A percentile compares a stretch with the other conserved stretches of the same genome.
Evolutionary conservation across 306 rosid species (phyloP).

Genomic region (Vigna radiata): DNA sequence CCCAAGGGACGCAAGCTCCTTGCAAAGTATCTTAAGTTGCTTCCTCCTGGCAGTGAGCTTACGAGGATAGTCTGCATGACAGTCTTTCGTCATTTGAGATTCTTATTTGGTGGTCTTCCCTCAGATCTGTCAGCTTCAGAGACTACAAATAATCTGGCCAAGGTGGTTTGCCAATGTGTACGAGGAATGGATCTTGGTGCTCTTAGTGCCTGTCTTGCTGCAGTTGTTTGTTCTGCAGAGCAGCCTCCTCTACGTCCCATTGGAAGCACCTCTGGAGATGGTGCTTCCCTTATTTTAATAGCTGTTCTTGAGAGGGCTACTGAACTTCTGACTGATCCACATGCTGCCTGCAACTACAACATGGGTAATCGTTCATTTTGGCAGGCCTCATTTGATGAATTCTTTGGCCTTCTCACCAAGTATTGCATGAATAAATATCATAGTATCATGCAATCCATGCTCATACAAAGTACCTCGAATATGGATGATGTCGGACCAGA

Average conservation of each 20-base stretch:
- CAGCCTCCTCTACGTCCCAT: conserved; percentile 65
- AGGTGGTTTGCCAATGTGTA: conserved; percentile 58
- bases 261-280: conserved; percentile 61
- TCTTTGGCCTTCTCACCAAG: conserved; percentile 58
- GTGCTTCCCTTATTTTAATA: conserved; percentile 55
- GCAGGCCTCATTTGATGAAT: conserved; percentile 70
- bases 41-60: conserved; percentile 64
- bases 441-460: conserved; percentile 55
- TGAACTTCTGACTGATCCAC: conserved; percentile 53
- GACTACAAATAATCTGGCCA: conserved; percentile 52
- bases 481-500: conserved; percentile 53
- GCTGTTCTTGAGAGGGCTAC: conserved; percentile 64
- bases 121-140: conserved; percentile 56
- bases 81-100: conserved; percentile 65
- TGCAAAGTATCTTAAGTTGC: conserved; percentile 56
- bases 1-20: conserved; percentile 62
- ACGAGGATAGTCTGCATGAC: conserved; percentile 66
- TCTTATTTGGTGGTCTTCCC: conserved; percentile 60
- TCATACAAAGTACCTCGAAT: conserved; percentile 43
- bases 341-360: conserved; percentile 46
- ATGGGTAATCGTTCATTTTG: conserved; percentile 55
- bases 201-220: conserved; percentile 69
- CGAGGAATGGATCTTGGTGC: conserved; percentile 61
- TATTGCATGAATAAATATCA: conserved; percentile 65
- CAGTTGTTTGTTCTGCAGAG: conserved; percentile 69